Conservation (phyloP, 257 asterid genomes). For the Linderniella brevidens region DNA sequence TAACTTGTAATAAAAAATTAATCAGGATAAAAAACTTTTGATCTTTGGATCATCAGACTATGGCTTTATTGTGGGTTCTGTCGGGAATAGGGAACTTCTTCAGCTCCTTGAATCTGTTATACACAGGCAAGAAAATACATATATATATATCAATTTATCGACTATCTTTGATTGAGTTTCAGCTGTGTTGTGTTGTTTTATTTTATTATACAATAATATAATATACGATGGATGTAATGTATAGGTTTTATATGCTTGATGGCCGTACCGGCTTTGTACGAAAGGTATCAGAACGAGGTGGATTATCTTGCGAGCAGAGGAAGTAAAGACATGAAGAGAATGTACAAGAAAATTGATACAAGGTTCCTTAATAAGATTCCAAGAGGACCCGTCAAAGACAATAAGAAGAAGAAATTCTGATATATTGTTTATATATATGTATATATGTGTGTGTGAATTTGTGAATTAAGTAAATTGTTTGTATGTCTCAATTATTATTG, state of each 20-base stretch:
- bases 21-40: neutral
- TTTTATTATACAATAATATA: neutral
- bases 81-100: constrained; percentile 54
- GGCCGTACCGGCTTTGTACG: constrained; percentile 61
- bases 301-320: constrained; percentile 51
- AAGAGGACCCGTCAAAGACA: constrained; percentile 59
- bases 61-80: constrained; percentile 40
- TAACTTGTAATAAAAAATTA: neutral
- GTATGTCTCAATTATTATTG: too few species aligned
- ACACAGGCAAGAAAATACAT: constrained; percentile 21
- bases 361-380: constrained; percentile 73
- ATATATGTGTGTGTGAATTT: too few species aligned
- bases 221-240: neutral
- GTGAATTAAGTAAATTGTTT: too few species aligned
- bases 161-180: too few species aligned
- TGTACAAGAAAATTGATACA: constrained; percentile 41
- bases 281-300: constrained; percentile 48
- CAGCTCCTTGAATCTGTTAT: constrained; percentile 57
- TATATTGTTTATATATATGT: too few species aligned
- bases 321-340: constrained; percentile 37
- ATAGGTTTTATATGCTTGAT: constrained; percentile 44
- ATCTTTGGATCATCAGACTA: constrained; percentile 21
- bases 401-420: constrained; percentile 29
- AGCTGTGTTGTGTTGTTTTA: neutral
- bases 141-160: neutral